Conservation (phyloP, 2,329 filamentous ascomycete species). For the Thyridium curvatum region DNA sequence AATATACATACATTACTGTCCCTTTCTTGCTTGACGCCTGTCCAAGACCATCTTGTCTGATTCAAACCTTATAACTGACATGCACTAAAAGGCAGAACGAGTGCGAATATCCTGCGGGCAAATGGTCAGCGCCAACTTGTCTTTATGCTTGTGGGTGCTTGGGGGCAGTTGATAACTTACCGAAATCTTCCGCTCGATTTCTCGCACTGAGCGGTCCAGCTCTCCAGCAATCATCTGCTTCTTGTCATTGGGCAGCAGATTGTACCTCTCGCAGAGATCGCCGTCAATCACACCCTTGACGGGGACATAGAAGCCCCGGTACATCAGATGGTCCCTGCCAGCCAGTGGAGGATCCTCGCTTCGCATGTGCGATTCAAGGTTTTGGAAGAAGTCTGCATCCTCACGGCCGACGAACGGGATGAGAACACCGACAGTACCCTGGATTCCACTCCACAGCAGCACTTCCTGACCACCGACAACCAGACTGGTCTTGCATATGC, state of each 20-base stretch:
- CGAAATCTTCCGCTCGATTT: slow-evolving; percentile 95
- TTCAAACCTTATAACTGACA: no score
- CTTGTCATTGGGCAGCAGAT: slow-evolving; percentile 76
- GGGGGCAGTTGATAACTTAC: slow-evolving; percentile 26
- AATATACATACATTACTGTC: no score
- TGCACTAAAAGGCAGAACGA: slow-evolving; percentile 46
- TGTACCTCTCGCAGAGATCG: slow-evolving; percentile 89
- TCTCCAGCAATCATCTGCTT: slow-evolving; percentile 94
- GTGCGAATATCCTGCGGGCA: slow-evolving; percentile 46
- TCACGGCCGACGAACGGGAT: slow-evolving; percentile 89
- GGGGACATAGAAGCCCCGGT: slow-evolving; percentile 90
- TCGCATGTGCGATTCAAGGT: slow-evolving; percentile 80
- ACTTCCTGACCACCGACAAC: slow-evolving; percentile 90
- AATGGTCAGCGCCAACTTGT: no score
- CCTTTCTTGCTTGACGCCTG: no score
- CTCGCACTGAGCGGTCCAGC: slow-evolving; percentile 80
- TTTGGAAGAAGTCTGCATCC: slow-evolving; percentile 97
- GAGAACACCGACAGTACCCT: slow-evolving; percentile 89
- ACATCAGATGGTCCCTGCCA: slow-evolving; percentile 92
- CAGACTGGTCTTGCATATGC: slow-evolving; percentile 80
- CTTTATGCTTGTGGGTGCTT: no score
- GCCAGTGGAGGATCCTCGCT: slow-evolving; percentile 82
- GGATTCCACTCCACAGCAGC: slow-evolving; percentile 86
- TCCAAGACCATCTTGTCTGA: slow-evolving; percentile 8
- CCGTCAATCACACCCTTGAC: slow-evolving; percentile 97